Conservation (phyloP, 2,329 filamentous ascomycete genomes). For the Aspergillus ochraceoroseus region DNA sequence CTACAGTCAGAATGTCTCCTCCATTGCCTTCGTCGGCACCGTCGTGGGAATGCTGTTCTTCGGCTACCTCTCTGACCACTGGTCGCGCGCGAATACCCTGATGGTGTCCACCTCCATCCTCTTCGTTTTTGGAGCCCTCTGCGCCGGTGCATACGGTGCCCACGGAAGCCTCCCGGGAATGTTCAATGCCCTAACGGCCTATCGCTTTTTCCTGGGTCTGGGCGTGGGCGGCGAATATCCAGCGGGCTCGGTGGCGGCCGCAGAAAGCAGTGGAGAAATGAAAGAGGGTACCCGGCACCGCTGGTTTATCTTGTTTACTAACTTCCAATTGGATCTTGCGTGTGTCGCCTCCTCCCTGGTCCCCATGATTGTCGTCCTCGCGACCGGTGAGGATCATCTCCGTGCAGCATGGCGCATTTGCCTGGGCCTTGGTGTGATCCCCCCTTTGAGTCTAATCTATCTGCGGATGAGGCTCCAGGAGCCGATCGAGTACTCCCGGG, state of each 20-base stretch:
- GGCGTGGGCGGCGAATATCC: slow-evolving; percentile 63
- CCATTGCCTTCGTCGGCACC: slow-evolving; percentile 81
- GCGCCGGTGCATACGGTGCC: slow-evolving; percentile 70
- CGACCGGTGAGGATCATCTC: slow-evolving; percentile 58
- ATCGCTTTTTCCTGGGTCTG: slow-evolving; percentile 75
- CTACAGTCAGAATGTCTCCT: slow-evolving; percentile 71
- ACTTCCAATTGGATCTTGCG: slow-evolving; percentile 78
- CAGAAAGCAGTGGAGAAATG: slow-evolving; percentile 78
- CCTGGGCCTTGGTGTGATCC: slow-evolving; percentile 74
- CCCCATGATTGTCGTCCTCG: slow-evolving; percentile 60
- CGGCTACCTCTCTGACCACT: slow-evolving; percentile 75
- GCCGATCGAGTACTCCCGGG: slow-evolving; percentile 68
- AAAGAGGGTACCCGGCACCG: slow-evolving; percentile 73
- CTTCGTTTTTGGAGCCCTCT: slow-evolving; percentile 76
- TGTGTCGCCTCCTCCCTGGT: slow-evolving; percentile 78
- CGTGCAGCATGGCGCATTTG: slow-evolving; percentile 76
- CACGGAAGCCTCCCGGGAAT: slow-evolving; percentile 64
- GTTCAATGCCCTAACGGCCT: slow-evolving; percentile 73
- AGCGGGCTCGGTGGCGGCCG: slow-evolving; percentile 70
- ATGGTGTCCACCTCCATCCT: slow-evolving; percentile 77
- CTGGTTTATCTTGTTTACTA: slow-evolving; percentile 89
- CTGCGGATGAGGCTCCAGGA: slow-evolving; percentile 70
- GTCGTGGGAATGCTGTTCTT: slow-evolving; percentile 77
- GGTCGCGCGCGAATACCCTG: slow-evolving; percentile 76
- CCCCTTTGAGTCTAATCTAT: slow-evolving; percentile 65